phyloP scores from a whole-genome alignment of 331 rosid genomes.

The Rhamnella rubrinervis region DNA sequence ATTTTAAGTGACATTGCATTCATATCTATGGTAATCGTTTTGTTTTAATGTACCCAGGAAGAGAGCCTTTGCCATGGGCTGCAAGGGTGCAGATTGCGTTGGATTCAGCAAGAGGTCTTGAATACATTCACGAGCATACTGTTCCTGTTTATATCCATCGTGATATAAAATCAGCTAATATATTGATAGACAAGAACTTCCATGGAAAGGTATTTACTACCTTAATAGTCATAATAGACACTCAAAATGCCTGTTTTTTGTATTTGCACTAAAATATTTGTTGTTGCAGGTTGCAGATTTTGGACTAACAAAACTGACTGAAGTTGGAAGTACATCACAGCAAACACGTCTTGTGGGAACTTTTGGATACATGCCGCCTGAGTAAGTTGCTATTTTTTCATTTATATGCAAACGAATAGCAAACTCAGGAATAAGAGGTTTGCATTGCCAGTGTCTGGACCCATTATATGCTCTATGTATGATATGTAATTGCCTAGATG shows the following conservation, averaged over 20 bases:
- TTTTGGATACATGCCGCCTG: conserved; percentile 97
- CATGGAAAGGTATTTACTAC: conserved; percentile 67
- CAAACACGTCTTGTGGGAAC: conserved; percentile 82
- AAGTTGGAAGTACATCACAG: conserved; percentile 59
- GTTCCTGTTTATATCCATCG: conserved; percentile 97
- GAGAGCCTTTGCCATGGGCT: conserved; percentile 81
- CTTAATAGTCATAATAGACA: conserved; percentile 6
- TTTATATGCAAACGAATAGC: conserved; percentile 3
- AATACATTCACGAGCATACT: conserved; percentile 96
- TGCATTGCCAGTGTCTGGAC: conserved; percentile 3
- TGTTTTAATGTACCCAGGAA: conserved; percentile 43
- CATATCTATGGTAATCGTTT: conserved; percentile 17
- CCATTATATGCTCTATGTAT: neutral
- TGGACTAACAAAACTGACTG: conserved; percentile 78
- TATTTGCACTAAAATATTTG: conserved; percentile 8
- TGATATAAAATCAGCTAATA: conserved; percentile 95
- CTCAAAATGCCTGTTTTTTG: conserved; percentile 5
- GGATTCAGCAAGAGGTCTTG: conserved; percentile 98
- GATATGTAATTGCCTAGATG: neutral
- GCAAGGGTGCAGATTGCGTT: conserved; percentile 86
- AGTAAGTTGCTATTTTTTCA: conserved; percentile 47
- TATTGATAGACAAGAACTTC: conserved; percentile 76
- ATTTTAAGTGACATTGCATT: conserved; percentile 16
- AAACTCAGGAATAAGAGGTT: conserved; percentile 10
- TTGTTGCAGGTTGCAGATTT: conserved; percentile 83